These are phyloP conservation scores for Sequoiadendron giganteum DNA, from an alignment of 75 land plant genomes.

Conservation along the genomic window DNA sequence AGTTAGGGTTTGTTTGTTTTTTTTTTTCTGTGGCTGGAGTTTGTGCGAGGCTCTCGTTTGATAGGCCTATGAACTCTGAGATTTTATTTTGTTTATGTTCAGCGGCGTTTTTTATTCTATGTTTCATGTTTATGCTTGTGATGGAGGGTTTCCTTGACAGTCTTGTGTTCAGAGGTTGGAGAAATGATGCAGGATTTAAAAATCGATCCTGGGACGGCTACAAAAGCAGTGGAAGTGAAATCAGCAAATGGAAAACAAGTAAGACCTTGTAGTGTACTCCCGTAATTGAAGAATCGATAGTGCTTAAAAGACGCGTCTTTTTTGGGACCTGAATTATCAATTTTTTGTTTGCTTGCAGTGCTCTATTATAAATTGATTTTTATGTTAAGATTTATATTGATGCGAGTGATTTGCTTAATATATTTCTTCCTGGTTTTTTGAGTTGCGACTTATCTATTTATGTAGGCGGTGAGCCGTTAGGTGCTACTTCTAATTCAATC, in stretches of 20 bases:
- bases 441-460: background rate
- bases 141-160: conserved; percentile 16
- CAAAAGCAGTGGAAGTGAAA: background rate
- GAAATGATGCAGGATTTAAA: conserved; percentile 27
- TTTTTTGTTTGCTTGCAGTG: no score
- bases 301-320: background rate
- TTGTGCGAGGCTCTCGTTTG: no score
- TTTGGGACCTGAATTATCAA: background rate
- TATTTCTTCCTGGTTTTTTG: background rate
- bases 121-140: background rate
- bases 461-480: background rate
- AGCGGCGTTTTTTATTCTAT: background rate
- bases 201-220: conserved; percentile 9
- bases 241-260: background rate
- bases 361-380: background rate
- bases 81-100: background rate
- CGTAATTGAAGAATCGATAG: background rate
- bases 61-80: no score
- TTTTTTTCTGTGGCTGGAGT: background rate
- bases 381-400: background rate
- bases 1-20: background rate
- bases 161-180: conserved; percentile 16
- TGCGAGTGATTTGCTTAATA: background rate
- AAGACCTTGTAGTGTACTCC: background rate
- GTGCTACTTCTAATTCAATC: background rate